Conservation (phyloP, 225 moss, liverwort and hornwort species). For the Polytrichum formosum region DNA sequence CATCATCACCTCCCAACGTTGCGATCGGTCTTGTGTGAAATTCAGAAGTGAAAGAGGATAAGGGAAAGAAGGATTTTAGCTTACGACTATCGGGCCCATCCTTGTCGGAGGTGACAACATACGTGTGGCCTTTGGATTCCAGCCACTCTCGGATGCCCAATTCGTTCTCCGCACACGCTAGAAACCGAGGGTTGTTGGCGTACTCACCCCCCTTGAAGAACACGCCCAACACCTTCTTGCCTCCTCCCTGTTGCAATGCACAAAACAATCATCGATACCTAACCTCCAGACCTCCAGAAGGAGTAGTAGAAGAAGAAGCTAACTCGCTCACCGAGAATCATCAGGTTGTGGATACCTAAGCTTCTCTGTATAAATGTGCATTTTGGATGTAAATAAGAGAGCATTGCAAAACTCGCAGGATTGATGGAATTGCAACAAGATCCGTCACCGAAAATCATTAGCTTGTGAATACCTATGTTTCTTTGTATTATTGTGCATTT, state of each 20-base stretch:
- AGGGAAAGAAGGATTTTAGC: background rate
- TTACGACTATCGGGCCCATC: slow-evolving; percentile 44
- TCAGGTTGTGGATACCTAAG: no score
- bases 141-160: slow-evolving; percentile 59
- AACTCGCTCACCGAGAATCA: background rate
- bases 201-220: slow-evolving; percentile 58
- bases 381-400: background rate
- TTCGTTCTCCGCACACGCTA: slow-evolving; percentile 53
- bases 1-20: background rate
- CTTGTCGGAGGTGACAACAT: slow-evolving; percentile 65
- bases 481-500: background rate
- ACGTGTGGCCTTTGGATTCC: slow-evolving; percentile 59
- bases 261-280: background rate
- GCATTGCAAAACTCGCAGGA: background rate
- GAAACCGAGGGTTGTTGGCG: slow-evolving; percentile 49
- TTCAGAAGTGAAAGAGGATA: background rate
- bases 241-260: slow-evolving; percentile 18
- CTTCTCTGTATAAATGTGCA: background rate
- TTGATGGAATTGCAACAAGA: background rate
- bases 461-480: no score
- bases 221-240: slow-evolving; percentile 56
- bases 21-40: background rate
- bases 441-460: background rate
- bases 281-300: background rate
- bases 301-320: background rate